phyloP scores from a whole-genome alignment of 1,139 yeast genomes.

The Protomyces macrosporus region DNA sequence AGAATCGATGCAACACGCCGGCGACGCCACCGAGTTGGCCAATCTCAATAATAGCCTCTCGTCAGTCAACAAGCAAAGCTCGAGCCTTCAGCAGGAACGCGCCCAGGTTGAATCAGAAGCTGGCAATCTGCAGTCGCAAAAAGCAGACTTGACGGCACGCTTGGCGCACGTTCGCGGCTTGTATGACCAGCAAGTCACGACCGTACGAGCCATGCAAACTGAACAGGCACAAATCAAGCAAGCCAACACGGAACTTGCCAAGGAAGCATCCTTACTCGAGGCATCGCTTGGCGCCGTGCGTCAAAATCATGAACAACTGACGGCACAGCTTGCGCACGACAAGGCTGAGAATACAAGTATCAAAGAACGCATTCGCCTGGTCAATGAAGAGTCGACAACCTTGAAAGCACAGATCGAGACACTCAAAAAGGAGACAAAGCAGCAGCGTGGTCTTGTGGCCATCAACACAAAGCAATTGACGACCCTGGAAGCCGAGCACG shows the following conservation, averaged over 20 bases:
- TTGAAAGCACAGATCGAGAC: conserved; percentile 53
- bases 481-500: conserved; percentile 50
- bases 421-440: conserved; percentile 51
- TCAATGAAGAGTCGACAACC: conserved; percentile 63
- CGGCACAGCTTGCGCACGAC: conserved; percentile 55
- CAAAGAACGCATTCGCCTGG: conserved; percentile 40
- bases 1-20: conserved; percentile 53
- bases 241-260: conserved; percentile 67
- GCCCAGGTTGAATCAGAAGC: conserved; percentile 72
- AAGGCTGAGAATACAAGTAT: conserved; percentile 52
- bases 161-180: conserved; percentile 60
- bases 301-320: conserved; percentile 58
- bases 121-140: conserved; percentile 55
- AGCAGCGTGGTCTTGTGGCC: conserved; percentile 57
- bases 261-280: conserved; percentile 73
- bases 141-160: conserved; percentile 66
- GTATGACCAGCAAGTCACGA: conserved; percentile 67
- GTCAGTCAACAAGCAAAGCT: conserved; percentile 70
- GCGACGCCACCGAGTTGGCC: conserved; percentile 80
- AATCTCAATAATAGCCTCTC: conserved; percentile 79
- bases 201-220: conserved; percentile 65
- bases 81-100: conserved; percentile 63
- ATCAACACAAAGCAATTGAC: conserved; percentile 67
- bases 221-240: conserved; percentile 54
- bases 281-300: conserved; percentile 74